A percentile compares a stretch with the other conserved stretches of the same genome.
These are phyloP conservation scores for Apophysomyces trapeziformis DNA, from an alignment of 371 early-diverging fungal species.

Conservation along the genomic window DNA sequence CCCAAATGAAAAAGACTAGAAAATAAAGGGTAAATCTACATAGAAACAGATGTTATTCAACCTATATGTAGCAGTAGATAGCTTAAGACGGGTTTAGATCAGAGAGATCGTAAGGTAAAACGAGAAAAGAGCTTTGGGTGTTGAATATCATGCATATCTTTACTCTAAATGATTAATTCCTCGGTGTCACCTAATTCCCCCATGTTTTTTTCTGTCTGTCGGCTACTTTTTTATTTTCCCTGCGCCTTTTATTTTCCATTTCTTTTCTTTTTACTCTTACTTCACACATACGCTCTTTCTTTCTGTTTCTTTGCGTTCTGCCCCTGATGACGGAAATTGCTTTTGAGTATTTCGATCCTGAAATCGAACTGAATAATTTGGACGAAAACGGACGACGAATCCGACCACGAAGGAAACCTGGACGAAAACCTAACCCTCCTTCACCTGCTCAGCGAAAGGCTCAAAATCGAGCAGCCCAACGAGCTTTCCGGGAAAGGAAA, in stretches of 20 bases:
- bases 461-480: constrained; percentile 79
- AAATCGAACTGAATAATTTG: constrained; percentile 39
- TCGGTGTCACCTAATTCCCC: not conserved
- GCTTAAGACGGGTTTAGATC: no score
- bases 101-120: no score
- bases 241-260: not conserved
- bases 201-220: not conserved
- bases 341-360: constrained; percentile 54
- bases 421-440: constrained; percentile 53
- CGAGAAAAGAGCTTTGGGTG: no score
- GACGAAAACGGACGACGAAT: constrained; percentile 46
- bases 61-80: no score
- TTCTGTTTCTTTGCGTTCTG: constrained; percentile 9
- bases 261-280: not conserved
- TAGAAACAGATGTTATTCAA: no score
- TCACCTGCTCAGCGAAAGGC: constrained; percentile 67
- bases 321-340: constrained; percentile 27
- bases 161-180: not conserved
- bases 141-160: not conserved
- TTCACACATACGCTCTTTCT: not conserved
- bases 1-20: no score
- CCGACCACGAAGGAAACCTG: constrained; percentile 48
- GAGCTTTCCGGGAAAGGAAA: constrained; percentile 79
- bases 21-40: no score
- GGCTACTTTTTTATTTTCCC: not conserved